Evolutionary conservation across 2,329 filamentous ascomycete species (phyloP).

Genomic region (Graphilbum fragrans): DNA sequence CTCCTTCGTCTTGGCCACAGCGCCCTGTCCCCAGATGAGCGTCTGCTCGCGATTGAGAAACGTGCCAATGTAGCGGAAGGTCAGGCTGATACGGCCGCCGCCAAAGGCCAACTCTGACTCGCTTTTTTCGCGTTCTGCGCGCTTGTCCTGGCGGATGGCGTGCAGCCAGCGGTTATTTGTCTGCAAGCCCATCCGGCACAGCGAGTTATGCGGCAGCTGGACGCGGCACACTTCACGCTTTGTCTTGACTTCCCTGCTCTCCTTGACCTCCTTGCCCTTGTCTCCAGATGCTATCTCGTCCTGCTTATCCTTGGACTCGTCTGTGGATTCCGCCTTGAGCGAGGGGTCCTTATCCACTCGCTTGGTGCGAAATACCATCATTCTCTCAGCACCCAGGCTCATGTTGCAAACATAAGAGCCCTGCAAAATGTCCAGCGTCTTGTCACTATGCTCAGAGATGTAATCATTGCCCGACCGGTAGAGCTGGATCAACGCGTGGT

Average conservation of each 20-base stretch:
- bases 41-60: slow-evolving; percentile 56
- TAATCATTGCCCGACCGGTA: slow-evolving; percentile 85
- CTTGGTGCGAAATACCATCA: slow-evolving; percentile 82
- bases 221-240: slow-evolving; percentile 52
- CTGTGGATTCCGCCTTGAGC: slow-evolving; percentile 7
- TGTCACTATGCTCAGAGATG: slow-evolving; percentile 95
- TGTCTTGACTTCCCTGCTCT: slow-evolving; percentile 10
- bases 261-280: neutral
- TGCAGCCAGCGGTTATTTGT: slow-evolving; percentile 88
- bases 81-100: slow-evolving; percentile 78
- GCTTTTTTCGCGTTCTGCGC: slow-evolving; percentile 54
- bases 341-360: slow-evolving; percentile 35
- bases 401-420: slow-evolving; percentile 83
- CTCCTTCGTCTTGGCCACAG: slow-evolving; percentile 51
- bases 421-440: slow-evolving; percentile 79
- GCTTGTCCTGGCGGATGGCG: slow-evolving; percentile 80
- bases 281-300: neutral
- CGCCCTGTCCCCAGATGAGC: slow-evolving; percentile 87
- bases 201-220: slow-evolving; percentile 73
- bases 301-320: slow-evolving; percentile 2
- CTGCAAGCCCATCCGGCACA: slow-evolving; percentile 67
- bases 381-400: slow-evolving; percentile 82
- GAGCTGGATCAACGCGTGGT: slow-evolving; percentile 85
- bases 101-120: slow-evolving; percentile 57
- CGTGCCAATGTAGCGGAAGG: slow-evolving; percentile 81